Evolutionary conservation across 257 asterid genomes (phyloP).

Genomic region (Hygrophila difformis): DNA sequence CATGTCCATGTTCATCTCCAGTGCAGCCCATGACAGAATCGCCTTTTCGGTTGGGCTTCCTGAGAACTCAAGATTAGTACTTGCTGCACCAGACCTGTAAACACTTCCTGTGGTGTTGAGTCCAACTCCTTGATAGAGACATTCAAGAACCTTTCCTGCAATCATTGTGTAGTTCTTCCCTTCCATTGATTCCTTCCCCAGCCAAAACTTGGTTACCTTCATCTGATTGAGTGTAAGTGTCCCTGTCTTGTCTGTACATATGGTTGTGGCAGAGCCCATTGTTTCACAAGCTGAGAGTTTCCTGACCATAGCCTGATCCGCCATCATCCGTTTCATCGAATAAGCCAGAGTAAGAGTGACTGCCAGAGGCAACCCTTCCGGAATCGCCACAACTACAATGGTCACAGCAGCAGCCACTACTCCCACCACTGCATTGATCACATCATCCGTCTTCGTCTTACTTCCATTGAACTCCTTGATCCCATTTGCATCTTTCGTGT

Average conservation of each 20-base stretch:
- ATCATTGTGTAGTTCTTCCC: slow-evolving; percentile 4
- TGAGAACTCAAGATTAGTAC: slow-evolving; percentile 8
- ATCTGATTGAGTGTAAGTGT: slow-evolving; percentile 39
- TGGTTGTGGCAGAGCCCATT: slow-evolving; percentile 48
- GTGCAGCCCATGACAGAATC: slow-evolving; percentile 25
- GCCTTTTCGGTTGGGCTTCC: slow-evolving; percentile 37
- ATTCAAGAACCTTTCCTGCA: slow-evolving; percentile 15
- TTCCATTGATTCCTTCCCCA: slow-evolving; percentile 18
- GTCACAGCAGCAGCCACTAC: slow-evolving; percentile 37
- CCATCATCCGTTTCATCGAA: slow-evolving; percentile 53
- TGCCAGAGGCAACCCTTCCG: slow-evolving; percentile 51
- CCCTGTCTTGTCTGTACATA: slow-evolving; percentile 46
- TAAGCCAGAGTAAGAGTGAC: slow-evolving; percentile 51
- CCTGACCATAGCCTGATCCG: slow-evolving; percentile 47
- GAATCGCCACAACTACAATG: slow-evolving; percentile 46
- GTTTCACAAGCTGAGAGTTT: slow-evolving; percentile 50
- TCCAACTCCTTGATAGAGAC: slow-evolving; percentile 34
- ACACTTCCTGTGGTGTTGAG: slow-evolving; percentile 46
- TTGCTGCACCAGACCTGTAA: slow-evolving; percentile 8
- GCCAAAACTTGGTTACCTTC: slow-evolving; percentile 39
- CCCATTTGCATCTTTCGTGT: slow-evolving; percentile 25
- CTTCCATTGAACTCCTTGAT: slow-evolving; percentile 24
- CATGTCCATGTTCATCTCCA: slow-evolving; percentile 19
- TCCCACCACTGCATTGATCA: slow-evolving; percentile 34
- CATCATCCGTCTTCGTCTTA: slow-evolving; percentile 25